A percentile compares a stretch with the other conserved stretches of the same genome.
phyloP scores from a whole-genome alignment of 495 filamentous ascomycete genomes.

The Xylaria telfairii region DNA sequence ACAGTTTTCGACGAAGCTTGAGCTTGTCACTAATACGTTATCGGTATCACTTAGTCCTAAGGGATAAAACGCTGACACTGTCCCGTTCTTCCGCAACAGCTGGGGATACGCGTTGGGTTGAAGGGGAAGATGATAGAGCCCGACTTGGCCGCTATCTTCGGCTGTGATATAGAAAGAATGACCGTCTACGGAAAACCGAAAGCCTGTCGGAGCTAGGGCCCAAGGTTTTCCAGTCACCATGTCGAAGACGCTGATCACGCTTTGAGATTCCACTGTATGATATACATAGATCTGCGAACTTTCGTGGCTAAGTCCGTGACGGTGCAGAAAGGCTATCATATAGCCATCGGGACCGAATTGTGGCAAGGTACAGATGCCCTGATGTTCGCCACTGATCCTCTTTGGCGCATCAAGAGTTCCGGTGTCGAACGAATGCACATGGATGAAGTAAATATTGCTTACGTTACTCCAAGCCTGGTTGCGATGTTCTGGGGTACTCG shows the following conservation, averaged over 20 bases:
- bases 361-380: conserved; percentile 25
- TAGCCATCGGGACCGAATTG: conserved; percentile 37
- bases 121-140: conserved; percentile 35
- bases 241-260: conserved; percentile 32
- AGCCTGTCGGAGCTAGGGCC: conserved; percentile 23
- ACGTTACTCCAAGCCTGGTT: neutral
- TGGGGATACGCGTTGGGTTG: conserved; percentile 26
- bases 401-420: conserved; percentile 19
- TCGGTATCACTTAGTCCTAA: conserved; percentile 23
- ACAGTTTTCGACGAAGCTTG: conserved; percentile 37
- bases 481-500: neutral
- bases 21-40: conserved; percentile 31
- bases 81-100: conserved; percentile 27
- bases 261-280: conserved; percentile 23
- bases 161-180: conserved; percentile 34
- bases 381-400: conserved; percentile 19
- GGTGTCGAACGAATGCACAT: conserved; percentile 32
- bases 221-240: conserved; percentile 28
- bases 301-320: conserved; percentile 1
- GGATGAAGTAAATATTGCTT: conserved; percentile 34
- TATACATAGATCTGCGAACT: conserved; percentile 27
- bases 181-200: conserved; percentile 33
- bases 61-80: conserved; percentile 26
- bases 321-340: conserved; percentile 33
- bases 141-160: conserved; percentile 31